These are phyloP conservation scores for Macrotyloma uniflorum DNA, from an alignment of 306 rosid species.

Conservation along the genomic window DNA sequence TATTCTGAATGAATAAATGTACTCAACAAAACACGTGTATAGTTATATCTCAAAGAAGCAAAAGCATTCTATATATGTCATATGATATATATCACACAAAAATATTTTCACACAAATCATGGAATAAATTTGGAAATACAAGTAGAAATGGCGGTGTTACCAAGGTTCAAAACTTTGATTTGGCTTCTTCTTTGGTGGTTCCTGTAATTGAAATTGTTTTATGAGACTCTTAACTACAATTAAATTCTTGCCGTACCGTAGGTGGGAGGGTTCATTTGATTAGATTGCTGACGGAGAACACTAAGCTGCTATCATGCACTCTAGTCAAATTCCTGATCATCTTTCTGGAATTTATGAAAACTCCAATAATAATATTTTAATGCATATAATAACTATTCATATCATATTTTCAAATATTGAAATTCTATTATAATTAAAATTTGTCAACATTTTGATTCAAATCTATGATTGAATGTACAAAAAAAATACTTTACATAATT, in stretches of 20 bases:
- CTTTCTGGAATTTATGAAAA: not conserved
- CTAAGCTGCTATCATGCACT: not conserved
- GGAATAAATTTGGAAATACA: not conserved
- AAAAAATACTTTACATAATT: too few species aligned
- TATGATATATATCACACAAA: not conserved
- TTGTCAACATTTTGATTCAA: not conserved
- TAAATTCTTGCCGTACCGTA: not conserved
- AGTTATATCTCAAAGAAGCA: not conserved
- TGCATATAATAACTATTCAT: not conserved
- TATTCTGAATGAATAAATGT: not conserved
- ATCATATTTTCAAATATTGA: too few species aligned
- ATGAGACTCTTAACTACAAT: not conserved
- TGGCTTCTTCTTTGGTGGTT: not conserved
- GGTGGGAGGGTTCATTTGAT: not conserved
- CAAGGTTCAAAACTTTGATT: constrained; percentile 9
- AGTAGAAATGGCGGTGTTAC: constrained; percentile 1
- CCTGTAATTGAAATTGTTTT: not conserved
- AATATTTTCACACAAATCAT: not conserved
- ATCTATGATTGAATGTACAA: not conserved
- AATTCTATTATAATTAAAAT: too few species aligned
- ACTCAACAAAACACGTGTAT: not conserved
- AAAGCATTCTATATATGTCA: not conserved
- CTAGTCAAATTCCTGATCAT: not conserved
- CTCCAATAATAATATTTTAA: not conserved
- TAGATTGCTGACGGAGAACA: not conserved